Evolutionary conservation across 1,284 basidiomycete genomes (phyloP).

Genomic region (Sanghuangporus sanghuang): DNA sequence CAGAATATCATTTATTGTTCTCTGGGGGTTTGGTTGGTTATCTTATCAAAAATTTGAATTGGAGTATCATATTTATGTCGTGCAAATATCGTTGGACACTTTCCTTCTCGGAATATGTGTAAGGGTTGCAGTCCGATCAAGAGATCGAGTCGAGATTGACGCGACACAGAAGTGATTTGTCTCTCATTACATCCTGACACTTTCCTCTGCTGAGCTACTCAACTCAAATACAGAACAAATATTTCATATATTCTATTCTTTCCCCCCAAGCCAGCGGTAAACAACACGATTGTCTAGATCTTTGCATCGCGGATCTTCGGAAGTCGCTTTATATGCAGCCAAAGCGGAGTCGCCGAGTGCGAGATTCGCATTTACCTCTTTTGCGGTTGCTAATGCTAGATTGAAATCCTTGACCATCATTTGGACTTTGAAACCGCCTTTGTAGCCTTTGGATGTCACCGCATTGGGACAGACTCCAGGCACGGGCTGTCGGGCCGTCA

Average conservation of each 20-base stretch:
- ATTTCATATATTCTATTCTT: slow-evolving; percentile 8
- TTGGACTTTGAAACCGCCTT: slow-evolving; percentile 22
- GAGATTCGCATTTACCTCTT: slow-evolving; percentile 19
- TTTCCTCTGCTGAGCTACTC: not conserved
- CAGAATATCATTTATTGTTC: not conserved
- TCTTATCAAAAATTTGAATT: not conserved
- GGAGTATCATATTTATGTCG: not conserved
- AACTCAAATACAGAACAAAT: not conserved
- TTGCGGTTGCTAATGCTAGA: slow-evolving; percentile 17
- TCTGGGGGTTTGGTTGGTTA: no score
- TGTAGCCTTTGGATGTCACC: slow-evolving; percentile 19
- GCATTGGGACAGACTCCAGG: slow-evolving; percentile 21
- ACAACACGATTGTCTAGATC: slow-evolving; percentile 21
- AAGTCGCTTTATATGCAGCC: slow-evolving; percentile 18
- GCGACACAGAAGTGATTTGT: not conserved
- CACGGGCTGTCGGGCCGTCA: slow-evolving; percentile 16
- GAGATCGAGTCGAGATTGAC: not conserved
- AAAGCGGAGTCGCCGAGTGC: slow-evolving; percentile 20
- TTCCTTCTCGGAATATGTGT: no score
- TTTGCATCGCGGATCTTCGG: slow-evolving; percentile 19
- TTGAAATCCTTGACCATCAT: slow-evolving; percentile 21
- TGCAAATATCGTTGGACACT: no score
- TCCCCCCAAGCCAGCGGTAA: slow-evolving; percentile 21
- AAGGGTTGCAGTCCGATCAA: no score
- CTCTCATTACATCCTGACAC: not conserved